phyloP scores from a whole-genome alignment of 768 basidiomycete genomes.

The Mycena pura region DNA sequence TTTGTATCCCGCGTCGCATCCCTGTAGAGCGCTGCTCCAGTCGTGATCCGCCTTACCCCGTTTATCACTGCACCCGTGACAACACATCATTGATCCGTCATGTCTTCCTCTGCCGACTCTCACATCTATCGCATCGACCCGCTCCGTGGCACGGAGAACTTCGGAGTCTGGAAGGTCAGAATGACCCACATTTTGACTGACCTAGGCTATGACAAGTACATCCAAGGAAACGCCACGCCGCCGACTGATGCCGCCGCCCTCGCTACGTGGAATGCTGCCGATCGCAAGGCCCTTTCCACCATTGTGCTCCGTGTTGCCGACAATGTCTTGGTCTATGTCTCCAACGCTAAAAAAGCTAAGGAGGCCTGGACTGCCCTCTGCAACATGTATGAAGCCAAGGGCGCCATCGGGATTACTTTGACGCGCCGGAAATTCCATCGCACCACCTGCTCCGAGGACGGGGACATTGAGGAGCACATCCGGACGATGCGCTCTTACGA shows the following conservation, averaged over 20 bases:
- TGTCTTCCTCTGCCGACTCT: slow-evolving; percentile 12
- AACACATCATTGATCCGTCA: no score
- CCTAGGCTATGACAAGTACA: slow-evolving; percentile 12
- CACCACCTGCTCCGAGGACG: slow-evolving; percentile 33
- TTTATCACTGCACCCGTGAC: neutral
- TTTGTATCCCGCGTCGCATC: neutral
- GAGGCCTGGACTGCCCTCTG: slow-evolving; percentile 39
- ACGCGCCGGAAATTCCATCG: slow-evolving; percentile 35
- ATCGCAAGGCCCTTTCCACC: slow-evolving; percentile 36
- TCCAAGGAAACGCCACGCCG: neutral
- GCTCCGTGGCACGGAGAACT: slow-evolving; percentile 25
- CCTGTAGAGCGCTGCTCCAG: slow-evolving; percentile 1
- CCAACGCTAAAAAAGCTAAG: slow-evolving; percentile 26
- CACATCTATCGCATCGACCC: slow-evolving; percentile 25
- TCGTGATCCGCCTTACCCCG: slow-evolving; percentile 18
- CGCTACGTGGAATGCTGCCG: slow-evolving; percentile 34
- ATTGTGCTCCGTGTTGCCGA: slow-evolving; percentile 38
- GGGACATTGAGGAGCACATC: slow-evolving; percentile 41
- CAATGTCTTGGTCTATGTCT: slow-evolving; percentile 35
- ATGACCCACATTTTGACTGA: slow-evolving; percentile 32
- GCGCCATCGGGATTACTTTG: slow-evolving; percentile 35
- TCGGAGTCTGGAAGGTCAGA: slow-evolving; percentile 27
- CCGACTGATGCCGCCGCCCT: slow-evolving; percentile 7
- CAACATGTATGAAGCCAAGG: slow-evolving; percentile 35
- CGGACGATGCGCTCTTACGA: slow-evolving; percentile 31